phyloP scores from a whole-genome alignment of 352 stramenopile species.

The Phytophthora gonapodyides region DNA sequence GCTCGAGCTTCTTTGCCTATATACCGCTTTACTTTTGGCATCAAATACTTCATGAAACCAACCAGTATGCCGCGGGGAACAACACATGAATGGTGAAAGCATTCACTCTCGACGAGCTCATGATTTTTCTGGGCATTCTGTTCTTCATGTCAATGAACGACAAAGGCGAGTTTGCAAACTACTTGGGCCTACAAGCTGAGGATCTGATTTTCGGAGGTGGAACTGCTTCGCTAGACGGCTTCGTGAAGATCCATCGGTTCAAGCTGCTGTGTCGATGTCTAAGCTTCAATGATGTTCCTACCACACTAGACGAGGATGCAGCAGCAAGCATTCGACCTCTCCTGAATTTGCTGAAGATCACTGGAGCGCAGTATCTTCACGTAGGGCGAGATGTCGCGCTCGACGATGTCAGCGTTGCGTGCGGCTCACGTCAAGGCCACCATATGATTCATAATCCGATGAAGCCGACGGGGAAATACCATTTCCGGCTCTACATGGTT shows the following conservation, averaged over 20 bases:
- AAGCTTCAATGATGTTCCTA: too few relatives aligned
- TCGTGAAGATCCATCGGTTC: too few relatives aligned
- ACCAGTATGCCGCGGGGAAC: not conserved
- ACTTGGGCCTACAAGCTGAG: conserved; percentile 2
- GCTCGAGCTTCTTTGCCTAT: conserved; percentile 20
- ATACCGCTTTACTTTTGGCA: conserved; percentile 15
- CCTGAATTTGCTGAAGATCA: not conserved
- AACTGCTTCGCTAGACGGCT: too few relatives aligned
- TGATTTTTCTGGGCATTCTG: conserved; percentile 10
- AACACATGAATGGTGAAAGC: too few relatives aligned
- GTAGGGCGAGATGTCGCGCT: not conserved
- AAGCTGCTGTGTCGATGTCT: too few relatives aligned
- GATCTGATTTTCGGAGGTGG: not conserved
- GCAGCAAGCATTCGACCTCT: not conserved
- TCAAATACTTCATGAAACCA: conserved; percentile 5
- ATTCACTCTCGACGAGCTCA: conserved; percentile 2
- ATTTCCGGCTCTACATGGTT: conserved; percentile 7
- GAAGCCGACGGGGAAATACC: conserved; percentile 6
- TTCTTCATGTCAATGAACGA: conserved; percentile 9
- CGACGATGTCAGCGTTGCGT: not conserved
- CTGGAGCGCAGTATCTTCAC: not conserved
- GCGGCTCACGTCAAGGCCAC: not conserved
- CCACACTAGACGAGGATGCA: not conserved
- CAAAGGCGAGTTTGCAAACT: conserved; percentile 3
- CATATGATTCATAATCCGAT: not conserved